These are phyloP conservation scores for Cynara cardunculus DNA, from an alignment of 129 eudicot species.

Conservation along the genomic window DNA sequence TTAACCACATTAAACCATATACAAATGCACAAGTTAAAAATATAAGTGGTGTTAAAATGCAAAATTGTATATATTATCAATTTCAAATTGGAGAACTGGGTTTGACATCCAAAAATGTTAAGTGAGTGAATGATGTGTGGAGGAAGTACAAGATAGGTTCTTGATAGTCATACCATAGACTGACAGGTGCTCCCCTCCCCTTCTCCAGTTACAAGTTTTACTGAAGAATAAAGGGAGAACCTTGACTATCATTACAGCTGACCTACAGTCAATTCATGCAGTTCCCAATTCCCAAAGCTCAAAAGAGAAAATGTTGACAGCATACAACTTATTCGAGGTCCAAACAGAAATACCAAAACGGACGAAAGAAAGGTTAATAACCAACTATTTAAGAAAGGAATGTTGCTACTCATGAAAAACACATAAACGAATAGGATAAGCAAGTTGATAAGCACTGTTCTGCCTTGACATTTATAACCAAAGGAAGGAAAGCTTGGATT, in stretches of 20 bases:
- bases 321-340: too few species aligned
- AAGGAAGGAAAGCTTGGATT: slow-evolving; percentile 10
- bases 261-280: too few species aligned
- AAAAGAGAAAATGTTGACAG: too few species aligned
- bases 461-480: background rate
- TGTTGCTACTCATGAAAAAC: background rate
- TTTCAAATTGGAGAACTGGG: background rate
- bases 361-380: background rate
- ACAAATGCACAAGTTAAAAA: background rate
- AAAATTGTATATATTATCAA: background rate
- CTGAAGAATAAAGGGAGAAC: too few species aligned
- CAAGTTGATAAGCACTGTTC: background rate
- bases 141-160: background rate
- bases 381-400: background rate
- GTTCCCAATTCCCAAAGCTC: too few species aligned
- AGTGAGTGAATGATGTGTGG: background rate
- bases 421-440: background rate
- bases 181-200: too few species aligned
- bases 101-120: background rate
- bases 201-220: too few species aligned
- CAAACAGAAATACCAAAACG: background rate
- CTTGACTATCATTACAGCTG: too few species aligned
- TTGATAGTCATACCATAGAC: background rate
- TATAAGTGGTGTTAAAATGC: background rate
- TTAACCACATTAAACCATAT: slow-evolving; percentile 5